Percentiles rank a stretch among this genome's conserved stretches.
Evolutionary conservation across 176 grass and related monocot genomes (phyloP).

Genomic region (Puccinellia tenuiflora): DNA sequence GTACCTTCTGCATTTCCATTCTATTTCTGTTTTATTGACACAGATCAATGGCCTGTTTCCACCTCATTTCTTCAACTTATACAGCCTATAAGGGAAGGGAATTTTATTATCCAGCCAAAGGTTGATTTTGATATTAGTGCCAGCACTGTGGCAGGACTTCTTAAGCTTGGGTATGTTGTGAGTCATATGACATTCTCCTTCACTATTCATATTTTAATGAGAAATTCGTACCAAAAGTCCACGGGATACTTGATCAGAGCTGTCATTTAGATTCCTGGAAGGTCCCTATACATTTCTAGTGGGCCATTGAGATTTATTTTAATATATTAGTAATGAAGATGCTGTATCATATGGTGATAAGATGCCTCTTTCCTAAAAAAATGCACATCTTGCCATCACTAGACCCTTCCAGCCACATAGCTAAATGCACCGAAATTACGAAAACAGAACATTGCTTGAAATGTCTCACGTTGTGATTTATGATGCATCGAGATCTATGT

Average conservation of each 20-base stretch:
- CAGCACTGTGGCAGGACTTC: constrained; percentile 92
- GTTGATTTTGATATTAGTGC: constrained; percentile 99
- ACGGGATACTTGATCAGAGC: neutral
- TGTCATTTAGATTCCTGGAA: neutral
- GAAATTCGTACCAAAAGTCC: neutral
- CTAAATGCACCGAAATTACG: neutral
- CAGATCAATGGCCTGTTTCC: neutral
- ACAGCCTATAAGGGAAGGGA: constrained; percentile 93
- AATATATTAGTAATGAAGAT: neutral
- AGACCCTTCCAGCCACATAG: neutral
- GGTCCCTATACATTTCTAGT: neutral
- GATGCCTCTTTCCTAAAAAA: neutral
- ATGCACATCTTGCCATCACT: neutral
- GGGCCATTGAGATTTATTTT: neutral
- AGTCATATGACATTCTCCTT: neutral
- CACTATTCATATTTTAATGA: neutral
- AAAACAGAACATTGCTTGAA: neutral
- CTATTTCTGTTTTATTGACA: constrained; percentile 19
- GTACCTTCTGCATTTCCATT: neutral
- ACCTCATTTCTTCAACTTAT: constrained; percentile 22
- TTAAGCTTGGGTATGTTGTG: constrained; percentile 86
- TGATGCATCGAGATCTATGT: neutral
- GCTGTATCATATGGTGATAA: neutral
- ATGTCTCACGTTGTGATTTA: neutral
- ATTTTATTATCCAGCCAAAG: constrained; percentile 98